phyloP scores from a whole-genome alignment of 2,329 filamentous ascomycete species.

The Apiospora koreana region DNA sequence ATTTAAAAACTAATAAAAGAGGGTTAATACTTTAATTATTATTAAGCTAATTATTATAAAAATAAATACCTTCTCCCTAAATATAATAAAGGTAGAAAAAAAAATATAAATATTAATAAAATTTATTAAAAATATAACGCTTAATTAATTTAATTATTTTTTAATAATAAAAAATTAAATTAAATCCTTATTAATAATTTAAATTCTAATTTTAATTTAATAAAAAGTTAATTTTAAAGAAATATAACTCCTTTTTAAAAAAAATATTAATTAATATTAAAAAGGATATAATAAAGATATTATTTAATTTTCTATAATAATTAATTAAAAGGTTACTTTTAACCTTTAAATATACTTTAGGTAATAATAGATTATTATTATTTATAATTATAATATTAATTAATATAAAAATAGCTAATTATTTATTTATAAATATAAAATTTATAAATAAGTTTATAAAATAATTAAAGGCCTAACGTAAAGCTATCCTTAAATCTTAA shows the following conservation, averaged over 20 bases:
- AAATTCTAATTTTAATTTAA: no score
- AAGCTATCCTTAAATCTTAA: not conserved
- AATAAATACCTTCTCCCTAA: not conserved
- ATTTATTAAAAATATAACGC: not conserved
- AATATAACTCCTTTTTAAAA: not conserved
- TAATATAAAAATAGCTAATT: not conserved
- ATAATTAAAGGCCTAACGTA: not conserved
- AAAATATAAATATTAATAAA: not conserved
- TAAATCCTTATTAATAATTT: not conserved
- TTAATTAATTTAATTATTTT: not conserved
- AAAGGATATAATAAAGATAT: not conserved
- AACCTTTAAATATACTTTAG: not conserved
- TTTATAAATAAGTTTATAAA: slow-evolving; percentile 10
- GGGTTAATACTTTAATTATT: not conserved
- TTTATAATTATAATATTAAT: not conserved
- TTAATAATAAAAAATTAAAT: not conserved
- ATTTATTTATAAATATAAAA: slow-evolving; percentile 5
- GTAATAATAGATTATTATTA: not conserved
- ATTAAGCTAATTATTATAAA: not conserved
- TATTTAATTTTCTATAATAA: not conserved
- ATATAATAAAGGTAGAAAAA: not conserved
- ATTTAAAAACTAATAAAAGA: not conserved
- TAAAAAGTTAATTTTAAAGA: not conserved
- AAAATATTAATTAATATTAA: not conserved
- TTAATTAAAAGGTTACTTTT: not conserved